These are phyloP conservation scores for Yamadazyma paraphyllophila DNA, from an alignment of 805 yeast genomes.

Conservation along the genomic window DNA sequence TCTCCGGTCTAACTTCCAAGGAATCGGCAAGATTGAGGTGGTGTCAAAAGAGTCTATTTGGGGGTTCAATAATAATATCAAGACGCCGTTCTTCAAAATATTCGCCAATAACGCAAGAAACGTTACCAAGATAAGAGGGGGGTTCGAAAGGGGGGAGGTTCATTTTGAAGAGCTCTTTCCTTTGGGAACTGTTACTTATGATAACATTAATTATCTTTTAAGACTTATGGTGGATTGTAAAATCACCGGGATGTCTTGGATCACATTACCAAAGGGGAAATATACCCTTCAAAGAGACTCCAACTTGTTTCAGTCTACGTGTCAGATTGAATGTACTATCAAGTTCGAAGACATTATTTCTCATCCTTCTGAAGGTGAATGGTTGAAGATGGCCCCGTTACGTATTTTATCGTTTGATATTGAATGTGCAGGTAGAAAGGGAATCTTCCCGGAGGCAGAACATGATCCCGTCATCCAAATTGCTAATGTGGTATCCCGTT, in stretches of 20 bases:
- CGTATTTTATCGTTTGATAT: slow-evolving; percentile 94
- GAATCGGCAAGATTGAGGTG: slow-evolving; percentile 66
- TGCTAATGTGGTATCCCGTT: slow-evolving; percentile 86
- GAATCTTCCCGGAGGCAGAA: slow-evolving; percentile 93
- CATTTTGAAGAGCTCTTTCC: slow-evolving; percentile 63
- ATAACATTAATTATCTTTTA: slow-evolving; percentile 81
- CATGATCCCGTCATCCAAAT: slow-evolving; percentile 94
- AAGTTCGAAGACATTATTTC: slow-evolving; percentile 67
- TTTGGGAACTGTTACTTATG: slow-evolving; percentile 69
- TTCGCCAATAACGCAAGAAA: slow-evolving; percentile 62
- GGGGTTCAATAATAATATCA: slow-evolving; percentile 83
- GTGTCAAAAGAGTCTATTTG: slow-evolving; percentile 80
- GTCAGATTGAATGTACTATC: slow-evolving; percentile 81
- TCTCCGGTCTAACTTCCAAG: slow-evolving; percentile 48
- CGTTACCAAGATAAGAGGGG: slow-evolving; percentile 68
- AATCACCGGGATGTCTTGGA: slow-evolving; percentile 97
- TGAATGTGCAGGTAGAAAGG: slow-evolving; percentile 97
- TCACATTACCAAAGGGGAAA: slow-evolving; percentile 76
- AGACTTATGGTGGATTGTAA: slow-evolving; percentile 91
- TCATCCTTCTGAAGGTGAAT: slow-evolving; percentile 89
- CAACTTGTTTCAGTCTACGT: slow-evolving; percentile 55
- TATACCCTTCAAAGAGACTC: slow-evolving; percentile 48
- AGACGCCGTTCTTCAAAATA: slow-evolving; percentile 77
- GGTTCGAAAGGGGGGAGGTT: slow-evolving; percentile 81
- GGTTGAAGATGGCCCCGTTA: slow-evolving; percentile 90